Base-by-base conservation (phyloP, 306 rosid species). In the Dryas alaskensis region DNA sequence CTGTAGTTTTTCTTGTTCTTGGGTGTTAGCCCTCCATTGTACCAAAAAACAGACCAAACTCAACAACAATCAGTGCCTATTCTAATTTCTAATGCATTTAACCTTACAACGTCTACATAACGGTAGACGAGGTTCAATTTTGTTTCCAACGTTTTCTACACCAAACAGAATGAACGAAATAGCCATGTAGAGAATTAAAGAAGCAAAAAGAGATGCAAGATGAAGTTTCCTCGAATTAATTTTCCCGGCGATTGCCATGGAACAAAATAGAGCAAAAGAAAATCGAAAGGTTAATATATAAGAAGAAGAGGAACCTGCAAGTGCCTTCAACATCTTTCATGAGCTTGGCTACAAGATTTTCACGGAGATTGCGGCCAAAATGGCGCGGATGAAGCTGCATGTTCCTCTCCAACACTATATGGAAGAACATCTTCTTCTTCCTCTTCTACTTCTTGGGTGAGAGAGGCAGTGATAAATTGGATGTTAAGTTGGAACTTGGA, bases 271-370 rank as follows among this genome's bases (percentile, higher is more conserved):
- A 49, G 5, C 10, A 19, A 17, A 44, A 9, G 27, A 1, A 13
- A 31, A 6, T 31, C 37, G 37, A 50, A 13, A 13, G 8, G n/a
- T 31, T 2, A 31, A 31, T 31, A 31, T 31, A 31, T 2, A 9
- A 2, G 22, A 53, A 43, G 68, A 8, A 16, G 51, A 73, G 17
- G 14, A 39, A 90, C 98, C 96, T 88, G 94, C 98, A 93, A 70
- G 96, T 94, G 68, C 98, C 97, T 81, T 94, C 98, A 1, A 94
- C 97, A 78, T 91, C 98, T 86, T 94, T 94, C 97, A 91, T 94
- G 14, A 94, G 96, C 91, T 94, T 94, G 81, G 94, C 58, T 27
- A 91, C 89, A 25, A 94, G 83, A 78, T 91, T 89, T 8, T 94
- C 98, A 0, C 96, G 97, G 62, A 94, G 91, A 76, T 81, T 91